Conservation (phyloP, 176 grass and related monocot species). For the Olyra latifolia region DNA sequence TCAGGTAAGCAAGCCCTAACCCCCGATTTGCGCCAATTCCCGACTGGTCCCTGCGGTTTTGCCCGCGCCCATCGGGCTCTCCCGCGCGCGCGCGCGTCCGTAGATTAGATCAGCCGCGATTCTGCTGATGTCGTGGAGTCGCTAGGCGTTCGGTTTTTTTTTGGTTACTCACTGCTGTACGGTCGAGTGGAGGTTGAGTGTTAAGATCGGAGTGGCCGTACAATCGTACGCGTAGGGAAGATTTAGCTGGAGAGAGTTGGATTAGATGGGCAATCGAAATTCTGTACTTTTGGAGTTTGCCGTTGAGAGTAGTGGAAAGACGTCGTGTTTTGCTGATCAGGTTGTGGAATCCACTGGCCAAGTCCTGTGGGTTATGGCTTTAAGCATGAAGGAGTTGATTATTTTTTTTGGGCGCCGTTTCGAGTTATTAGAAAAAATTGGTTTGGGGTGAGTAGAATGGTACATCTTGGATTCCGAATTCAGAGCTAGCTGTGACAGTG, state of each 20-base stretch:
- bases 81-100: background rate
- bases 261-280: background rate
- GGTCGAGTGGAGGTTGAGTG: background rate
- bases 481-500: background rate
- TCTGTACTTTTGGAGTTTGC: background rate
- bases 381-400: background rate
- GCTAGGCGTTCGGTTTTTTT: background rate
- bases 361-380: background rate
- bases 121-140: background rate
- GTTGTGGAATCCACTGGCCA: background rate
- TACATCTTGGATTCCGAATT: background rate
- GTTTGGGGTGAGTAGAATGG: background rate
- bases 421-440: background rate
- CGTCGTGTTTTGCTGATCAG: conserved; percentile 1
- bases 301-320: background rate
- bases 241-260: background rate
- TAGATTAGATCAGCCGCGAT: background rate
- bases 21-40: background rate
- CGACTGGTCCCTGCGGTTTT: background rate
- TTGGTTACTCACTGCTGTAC: background rate
- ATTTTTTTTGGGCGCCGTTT: background rate
- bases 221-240: background rate
- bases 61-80: background rate
- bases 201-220: background rate
- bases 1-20: conserved; percentile 10